These are phyloP conservation scores for Xylaria cubensis DNA, from an alignment of 495 filamentous ascomycete genomes.

Conservation along the genomic window DNA sequence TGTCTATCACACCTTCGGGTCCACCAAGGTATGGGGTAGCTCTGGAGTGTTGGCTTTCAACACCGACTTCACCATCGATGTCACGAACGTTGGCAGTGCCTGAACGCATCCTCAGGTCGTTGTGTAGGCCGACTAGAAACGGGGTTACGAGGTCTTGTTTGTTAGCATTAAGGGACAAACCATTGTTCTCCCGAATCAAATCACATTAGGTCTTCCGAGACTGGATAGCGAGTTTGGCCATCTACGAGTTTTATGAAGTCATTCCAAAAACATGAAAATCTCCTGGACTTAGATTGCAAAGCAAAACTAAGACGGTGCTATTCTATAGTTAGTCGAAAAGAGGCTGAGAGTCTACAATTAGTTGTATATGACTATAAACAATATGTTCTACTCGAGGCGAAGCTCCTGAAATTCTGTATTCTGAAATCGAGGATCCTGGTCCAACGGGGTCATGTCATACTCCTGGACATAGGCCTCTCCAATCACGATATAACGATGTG, in stretches of 20 bases:
- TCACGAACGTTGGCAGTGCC: not conserved
- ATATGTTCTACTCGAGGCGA: not conserved
- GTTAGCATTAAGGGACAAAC: not conserved
- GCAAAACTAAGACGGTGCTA: not conserved
- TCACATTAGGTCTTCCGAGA: not conserved
- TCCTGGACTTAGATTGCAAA: not conserved
- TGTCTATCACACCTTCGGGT: constrained; percentile 8
- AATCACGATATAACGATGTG: not conserved
- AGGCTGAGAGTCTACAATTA: not conserved
- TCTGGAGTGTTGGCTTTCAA: not conserved
- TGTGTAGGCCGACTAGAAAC: not conserved
- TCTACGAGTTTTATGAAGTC: not conserved
- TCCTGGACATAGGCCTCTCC: not conserved
- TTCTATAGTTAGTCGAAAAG: not conserved
- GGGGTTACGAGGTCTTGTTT: too few species aligned
- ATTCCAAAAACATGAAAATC: not conserved
- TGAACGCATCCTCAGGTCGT: not conserved
- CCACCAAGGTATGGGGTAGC: not conserved
- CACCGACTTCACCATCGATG: not conserved
- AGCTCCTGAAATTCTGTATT: not conserved
- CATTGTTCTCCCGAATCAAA: not conserved
- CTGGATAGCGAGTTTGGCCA: not conserved
- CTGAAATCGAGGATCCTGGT: not conserved
- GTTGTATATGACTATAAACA: not conserved
- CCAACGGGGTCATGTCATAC: not conserved